Conservation (phyloP, 495 filamentous ascomycete genomes). For the Schizothecium vesticola region DNA sequence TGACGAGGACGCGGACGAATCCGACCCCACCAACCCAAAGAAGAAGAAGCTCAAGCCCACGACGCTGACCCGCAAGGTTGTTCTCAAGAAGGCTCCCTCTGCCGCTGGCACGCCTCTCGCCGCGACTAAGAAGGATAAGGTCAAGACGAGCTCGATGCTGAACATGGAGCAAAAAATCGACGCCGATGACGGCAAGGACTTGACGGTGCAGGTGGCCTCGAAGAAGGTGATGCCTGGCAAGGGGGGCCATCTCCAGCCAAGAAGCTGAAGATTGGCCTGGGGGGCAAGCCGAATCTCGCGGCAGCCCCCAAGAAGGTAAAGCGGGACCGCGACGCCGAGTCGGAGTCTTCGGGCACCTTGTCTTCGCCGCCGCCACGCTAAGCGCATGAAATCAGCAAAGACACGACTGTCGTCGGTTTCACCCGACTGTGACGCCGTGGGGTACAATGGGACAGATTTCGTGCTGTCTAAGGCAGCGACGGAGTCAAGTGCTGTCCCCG, state of each 20-base stretch:
- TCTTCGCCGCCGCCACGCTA: slow-evolving; percentile 40
- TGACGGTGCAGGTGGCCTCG: slow-evolving; percentile 38
- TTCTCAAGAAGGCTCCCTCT: slow-evolving; percentile 40
- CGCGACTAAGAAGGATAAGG: slow-evolving; percentile 42
- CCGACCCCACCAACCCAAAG: slow-evolving; percentile 44
- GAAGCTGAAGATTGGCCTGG: slow-evolving; percentile 39
- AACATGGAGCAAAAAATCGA: slow-evolving; percentile 39
- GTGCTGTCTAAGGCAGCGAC: no score
- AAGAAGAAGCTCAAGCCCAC: slow-evolving; percentile 46
- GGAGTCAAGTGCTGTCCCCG: no score
- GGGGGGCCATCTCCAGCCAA: slow-evolving; percentile 36
- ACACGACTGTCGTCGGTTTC: not conserved
- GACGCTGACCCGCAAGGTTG: slow-evolving; percentile 40
- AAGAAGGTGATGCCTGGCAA: slow-evolving; percentile 34
- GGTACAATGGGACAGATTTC: not conserved
- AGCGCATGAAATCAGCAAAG: not conserved
- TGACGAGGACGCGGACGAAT: slow-evolving; percentile 47
- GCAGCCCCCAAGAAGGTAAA: slow-evolving; percentile 36
- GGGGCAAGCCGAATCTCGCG: slow-evolving; percentile 34
- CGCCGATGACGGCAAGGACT: slow-evolving; percentile 33
- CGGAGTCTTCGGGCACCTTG: slow-evolving; percentile 46
- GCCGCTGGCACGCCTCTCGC: slow-evolving; percentile 15
- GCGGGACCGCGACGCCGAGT: slow-evolving; percentile 40
- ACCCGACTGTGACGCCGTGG: not conserved
- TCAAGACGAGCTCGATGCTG: slow-evolving; percentile 35